Percentiles rank a stretch among this genome's conserved stretches.
Evolutionary conservation across 768 basidiomycete species (phyloP).

Genomic region (Lactarius hatsudake): DNA sequence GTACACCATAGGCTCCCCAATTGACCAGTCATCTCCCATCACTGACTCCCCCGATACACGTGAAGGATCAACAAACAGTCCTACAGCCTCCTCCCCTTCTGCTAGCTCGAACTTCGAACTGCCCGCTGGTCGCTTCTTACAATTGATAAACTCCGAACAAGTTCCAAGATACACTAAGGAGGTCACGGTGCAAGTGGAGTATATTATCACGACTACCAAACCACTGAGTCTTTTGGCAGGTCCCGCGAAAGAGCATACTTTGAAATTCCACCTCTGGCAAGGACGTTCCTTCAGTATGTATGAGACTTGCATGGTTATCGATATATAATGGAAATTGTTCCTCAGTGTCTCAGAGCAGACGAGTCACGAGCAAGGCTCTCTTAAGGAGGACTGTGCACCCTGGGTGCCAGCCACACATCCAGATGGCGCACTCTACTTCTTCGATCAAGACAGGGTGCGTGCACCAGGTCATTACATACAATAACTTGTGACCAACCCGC

Average conservation of each 20-base stretch:
- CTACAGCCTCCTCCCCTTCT: neutral
- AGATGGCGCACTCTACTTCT: constrained; percentile 61
- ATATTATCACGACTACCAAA: too few species aligned
- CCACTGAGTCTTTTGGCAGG: neutral
- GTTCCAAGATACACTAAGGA: constrained; percentile 17
- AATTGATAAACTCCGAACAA: constrained; percentile 13
- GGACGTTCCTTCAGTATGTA: constrained; percentile 9
- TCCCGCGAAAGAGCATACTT: neutral
- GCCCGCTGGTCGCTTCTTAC: constrained; percentile 11
- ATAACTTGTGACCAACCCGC: neutral
- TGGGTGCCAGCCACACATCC: constrained; percentile 55
- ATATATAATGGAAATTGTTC: neutral
- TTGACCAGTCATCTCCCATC: neutral
- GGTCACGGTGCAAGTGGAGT: constrained; percentile 1
- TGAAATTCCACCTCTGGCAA: constrained; percentile 2
- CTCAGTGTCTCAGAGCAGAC: neutral
- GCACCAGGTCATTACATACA: neutral
- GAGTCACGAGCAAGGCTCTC: neutral
- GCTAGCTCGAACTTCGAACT: neutral
- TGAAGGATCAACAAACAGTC: neutral
- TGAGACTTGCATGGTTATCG: neutral
- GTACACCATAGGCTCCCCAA: neutral
- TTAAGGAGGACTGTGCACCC: neutral
- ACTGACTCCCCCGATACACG: neutral
- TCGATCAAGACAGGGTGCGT: constrained; percentile 45